Base-by-base conservation (phyloP, 2,329 filamentous ascomycete species). In the Fusarium sp. region DNA sequence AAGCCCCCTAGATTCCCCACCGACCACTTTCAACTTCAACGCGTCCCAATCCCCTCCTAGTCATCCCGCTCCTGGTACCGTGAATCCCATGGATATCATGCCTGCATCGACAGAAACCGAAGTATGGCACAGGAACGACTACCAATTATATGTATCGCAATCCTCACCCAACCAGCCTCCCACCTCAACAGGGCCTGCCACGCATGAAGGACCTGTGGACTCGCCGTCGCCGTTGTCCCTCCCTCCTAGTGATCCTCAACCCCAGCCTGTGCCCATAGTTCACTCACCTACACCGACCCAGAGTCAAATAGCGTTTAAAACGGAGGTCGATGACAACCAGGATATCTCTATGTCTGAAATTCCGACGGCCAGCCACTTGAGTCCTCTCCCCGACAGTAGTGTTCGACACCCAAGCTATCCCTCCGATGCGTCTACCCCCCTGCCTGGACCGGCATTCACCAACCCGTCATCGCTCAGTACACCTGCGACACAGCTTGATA, bases 31-130 rank as follows among this genome's bases (percentile, higher is more conserved):
- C 59, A 78, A 74, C 50, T 74, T 78, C 41, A 74, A 68, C 57
- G 63, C 73, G 13, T 78, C 79, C 30, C 76, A 81, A 55, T 79
- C 79, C 26, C 79, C 81, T 50, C 78, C 82, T 18, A 61, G 65
- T 9, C 73, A 82, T 54, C 81, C 85, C 41, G 81, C 83, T 4
- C 83, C 84, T 7, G 85, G 85, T 39, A 88, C 86, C 8, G 86
- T 87, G 15, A 88, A 88, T 45, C 87, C 87, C 1, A 87, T 87
- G 84, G 85, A 87, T 55, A 85, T 89, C 36, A 88, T 88, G 87
- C 85, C 83, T 10, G 80, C 83, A 7, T 81, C 80, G 22, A 83
- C 82, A 8, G 78, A 83, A 66, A 79, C 79, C 13, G 83, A 84
- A 66, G 64, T 81, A 35, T 83, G 80, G 79, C 79, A 84, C 57